Evolutionary conservation across 2,329 filamentous ascomycete genomes (phyloP).

Genomic region (Zasmidium cellare): DNA sequence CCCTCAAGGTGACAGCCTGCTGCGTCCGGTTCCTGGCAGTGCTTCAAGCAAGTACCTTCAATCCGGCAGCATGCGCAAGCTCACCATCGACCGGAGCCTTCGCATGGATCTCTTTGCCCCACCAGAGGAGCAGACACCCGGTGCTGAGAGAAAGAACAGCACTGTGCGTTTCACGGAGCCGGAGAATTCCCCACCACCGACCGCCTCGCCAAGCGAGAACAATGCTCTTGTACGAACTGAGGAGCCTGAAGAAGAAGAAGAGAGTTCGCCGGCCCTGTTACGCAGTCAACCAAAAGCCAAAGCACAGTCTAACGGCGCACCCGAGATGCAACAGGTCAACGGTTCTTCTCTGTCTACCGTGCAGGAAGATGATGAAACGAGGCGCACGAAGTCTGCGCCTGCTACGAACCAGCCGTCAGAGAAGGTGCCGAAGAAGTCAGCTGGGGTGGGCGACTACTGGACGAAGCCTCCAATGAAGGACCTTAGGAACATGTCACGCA

Average conservation of each 20-base stretch:
- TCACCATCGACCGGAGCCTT: conserved; percentile 87
- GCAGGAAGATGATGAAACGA: conserved; percentile 63
- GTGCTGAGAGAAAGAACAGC: conserved; percentile 64
- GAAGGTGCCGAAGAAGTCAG: conserved; percentile 11
- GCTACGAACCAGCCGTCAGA: conserved; percentile 19
- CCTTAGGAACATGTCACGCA: conserved; percentile 74
- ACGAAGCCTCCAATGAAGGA: conserved; percentile 75
- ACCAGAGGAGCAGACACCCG: conserved; percentile 14
- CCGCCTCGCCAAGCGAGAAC: conserved; percentile 30
- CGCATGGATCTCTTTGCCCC: conserved; percentile 64
- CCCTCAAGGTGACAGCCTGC: conserved; percentile 75
- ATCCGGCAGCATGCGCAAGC: conserved; percentile 78
- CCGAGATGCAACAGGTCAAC: conserved; percentile 69
- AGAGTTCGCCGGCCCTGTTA: conserved; percentile 54
- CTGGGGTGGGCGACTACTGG: conserved; percentile 76
- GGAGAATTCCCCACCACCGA: conserved; percentile 40
- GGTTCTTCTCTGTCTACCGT: conserved; percentile 63
- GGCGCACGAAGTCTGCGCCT: conserved; percentile 26
- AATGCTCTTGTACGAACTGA: conserved; percentile 55
- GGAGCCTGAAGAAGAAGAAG: conserved; percentile 44
- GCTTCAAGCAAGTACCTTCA: conserved; percentile 66
- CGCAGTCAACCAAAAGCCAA: conserved; percentile 38
- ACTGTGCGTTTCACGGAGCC: conserved; percentile 87
- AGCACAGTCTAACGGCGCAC: conserved; percentile 40
- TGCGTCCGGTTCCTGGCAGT: conserved; percentile 64